Base-by-base conservation (phyloP, 129 eudicot species). In the Flaveria bidentis region DNA sequence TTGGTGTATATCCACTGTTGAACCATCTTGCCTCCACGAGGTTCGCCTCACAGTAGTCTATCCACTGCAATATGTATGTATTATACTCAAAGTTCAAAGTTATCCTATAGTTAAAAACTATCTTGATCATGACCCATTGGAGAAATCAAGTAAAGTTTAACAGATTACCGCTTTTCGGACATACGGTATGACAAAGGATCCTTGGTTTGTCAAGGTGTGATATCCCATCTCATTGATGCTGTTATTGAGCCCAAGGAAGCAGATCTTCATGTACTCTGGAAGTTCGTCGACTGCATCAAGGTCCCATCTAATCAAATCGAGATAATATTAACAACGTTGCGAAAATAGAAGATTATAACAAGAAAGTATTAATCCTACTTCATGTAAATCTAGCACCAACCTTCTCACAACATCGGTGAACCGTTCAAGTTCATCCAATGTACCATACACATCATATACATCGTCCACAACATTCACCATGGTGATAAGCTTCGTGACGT, bases 261-360 rank as follows among this genome's bases (percentile, higher is more conserved):
- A 84, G 17, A 86, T 82, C 82, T 76, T 76, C 86, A 86, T 75
- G 81, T 81, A 88, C 13, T 88, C 82, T 0, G 90, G 93, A 46
- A 88, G 85, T 42, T 39, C 76, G 26, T 88, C 93, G 33, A 82
- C 23, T 23, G 79, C 77, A 13, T 82, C 77, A n/a, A 81, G 55
- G 52, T 86, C 93, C 93, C 93, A 88, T 76, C 90, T 88, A 61
- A 57, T 46, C 18, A 13, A 65, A 39, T 11, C 16, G 0, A 50
- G 17, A 4, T 60, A 42, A 69, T 6, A 42, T 58, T 53, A 52
- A 2, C 11, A 6, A 51, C 6, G 2, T 23, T 2, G 4, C 1
- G 33, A 22, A 12, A 50, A 42, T 12, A 36, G 12, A 58, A 30
- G 45, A 69, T 1, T 15, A 5, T 9, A 28, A 26, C 12, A 50